A percentile compares a stretch with the other conserved stretches of the same genome.
Evolutionary conservation across 306 rosid genomes (phyloP).

Genomic region (Delonix regia): DNA sequence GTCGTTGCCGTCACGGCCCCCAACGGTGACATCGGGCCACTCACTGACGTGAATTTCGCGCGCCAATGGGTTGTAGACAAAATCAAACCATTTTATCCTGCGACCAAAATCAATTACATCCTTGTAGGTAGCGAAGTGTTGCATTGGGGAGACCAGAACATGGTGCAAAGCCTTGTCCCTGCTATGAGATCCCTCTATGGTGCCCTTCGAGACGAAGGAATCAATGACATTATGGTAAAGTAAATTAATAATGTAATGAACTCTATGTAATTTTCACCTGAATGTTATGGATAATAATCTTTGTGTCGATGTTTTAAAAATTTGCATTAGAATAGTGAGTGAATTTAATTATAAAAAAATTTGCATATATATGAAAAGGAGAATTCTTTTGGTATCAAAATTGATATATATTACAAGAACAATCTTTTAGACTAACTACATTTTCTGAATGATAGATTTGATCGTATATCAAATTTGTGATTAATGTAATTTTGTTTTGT

Average conservation of each 20-base stretch:
- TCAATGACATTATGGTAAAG: constrained; percentile 65
- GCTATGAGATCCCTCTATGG: constrained; percentile 68
- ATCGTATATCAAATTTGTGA: no score
- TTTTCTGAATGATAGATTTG: no score
- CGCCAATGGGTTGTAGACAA: constrained; percentile 56
- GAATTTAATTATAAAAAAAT: no score
- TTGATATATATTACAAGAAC: no score
- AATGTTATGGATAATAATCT: not conserved
- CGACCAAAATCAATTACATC: constrained; percentile 62
- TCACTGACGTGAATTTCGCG: constrained; percentile 35
- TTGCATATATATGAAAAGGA: no score
- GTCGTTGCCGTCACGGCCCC: constrained; percentile 71
- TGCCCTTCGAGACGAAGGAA: constrained; percentile 65
- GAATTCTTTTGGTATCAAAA: no score
- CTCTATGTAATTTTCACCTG: not conserved
- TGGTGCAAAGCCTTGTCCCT: constrained; percentile 59
- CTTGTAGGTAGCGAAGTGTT: constrained; percentile 81
- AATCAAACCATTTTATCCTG: constrained; percentile 65
- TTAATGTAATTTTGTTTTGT: no score
- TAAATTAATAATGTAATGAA: not conserved
- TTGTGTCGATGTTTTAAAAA: not conserved
- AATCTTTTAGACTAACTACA: no score
- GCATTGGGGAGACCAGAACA: constrained; percentile 55
- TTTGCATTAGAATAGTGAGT: no score
- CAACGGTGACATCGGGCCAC: constrained; percentile 58